Base-by-base conservation (phyloP, 208 protist species). In the Acanthamoeba sp. region DNA sequence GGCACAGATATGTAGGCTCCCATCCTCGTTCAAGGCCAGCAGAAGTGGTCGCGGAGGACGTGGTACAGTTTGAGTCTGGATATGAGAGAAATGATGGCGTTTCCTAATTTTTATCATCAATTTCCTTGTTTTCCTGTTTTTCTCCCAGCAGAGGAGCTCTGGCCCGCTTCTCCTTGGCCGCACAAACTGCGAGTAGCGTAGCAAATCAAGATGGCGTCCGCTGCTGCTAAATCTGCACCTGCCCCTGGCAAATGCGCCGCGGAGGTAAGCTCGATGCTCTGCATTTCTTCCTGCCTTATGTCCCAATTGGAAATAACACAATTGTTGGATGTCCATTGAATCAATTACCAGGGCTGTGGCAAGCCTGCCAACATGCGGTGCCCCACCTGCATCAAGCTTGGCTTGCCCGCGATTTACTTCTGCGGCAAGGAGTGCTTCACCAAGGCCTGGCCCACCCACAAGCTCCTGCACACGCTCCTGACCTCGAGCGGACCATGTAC, bases 391-490 rank as follows among this genome's bases (percentile, higher is more conserved):
- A 55, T 84, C 7, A 93, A 92, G 27, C 40, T 96, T 1, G 87
- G 66, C 0, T 27, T 96, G 0, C 64, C 85, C 24, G 22, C 45
- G 10, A 42, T 95, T 38, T 78, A 95, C 55, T 97, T 96, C 64
- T 97, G 95, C 59, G 66, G 78, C 22, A 45, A 94, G 76, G 91
- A 94, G 66, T 94, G 91, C 71, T 94, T 94, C 76, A 96, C 95
- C 45, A 36, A 64, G 29, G 76, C 66, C 27, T 97, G 95, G 95
- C 59, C 71, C 14, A 87, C 71, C 29, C 96, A 97, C 85, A 97
- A 97, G 59, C 18, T 91, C 0, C 9, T 73, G 34, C 96, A 97
- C 62, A 62, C 42, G 38, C 71, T 94, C 57, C 52, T 87, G 45
- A 57, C 64, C 27, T 38, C 45, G 14, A 38, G 27, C 7, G 91